These are phyloP conservation scores for Syzygium grande DNA, from an alignment of 345 rosid species.

Conservation along the genomic window DNA sequence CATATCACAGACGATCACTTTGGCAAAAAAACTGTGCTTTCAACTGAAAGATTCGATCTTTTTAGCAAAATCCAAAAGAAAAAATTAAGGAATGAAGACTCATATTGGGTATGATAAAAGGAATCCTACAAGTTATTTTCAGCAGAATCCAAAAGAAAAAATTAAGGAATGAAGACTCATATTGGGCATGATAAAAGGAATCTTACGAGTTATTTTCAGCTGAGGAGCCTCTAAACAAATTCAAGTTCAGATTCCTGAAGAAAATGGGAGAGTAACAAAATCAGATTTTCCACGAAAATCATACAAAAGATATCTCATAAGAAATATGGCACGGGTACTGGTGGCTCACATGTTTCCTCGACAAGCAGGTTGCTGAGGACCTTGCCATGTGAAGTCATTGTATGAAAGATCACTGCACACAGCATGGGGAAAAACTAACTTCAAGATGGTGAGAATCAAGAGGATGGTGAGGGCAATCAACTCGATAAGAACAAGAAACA, in stretches of 20 bases:
- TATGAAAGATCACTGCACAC: constrained; percentile 46
- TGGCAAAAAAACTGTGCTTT: neutral
- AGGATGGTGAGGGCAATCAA: neutral
- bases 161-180: too few species aligned
- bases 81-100: neutral
- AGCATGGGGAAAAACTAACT: neutral
- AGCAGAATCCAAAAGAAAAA: too few species aligned
- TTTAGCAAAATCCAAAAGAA: neutral
- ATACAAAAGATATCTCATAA: neutral
- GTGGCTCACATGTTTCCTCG: constrained; percentile 22
- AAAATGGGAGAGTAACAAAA: neutral
- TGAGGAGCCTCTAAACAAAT: constrained; percentile 30
- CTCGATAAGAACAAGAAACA: constrained; percentile 2
- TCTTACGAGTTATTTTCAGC: constrained; percentile 5
- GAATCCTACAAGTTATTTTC: constrained; percentile 28
- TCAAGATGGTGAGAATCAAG: neutral
- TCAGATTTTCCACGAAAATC: neutral
- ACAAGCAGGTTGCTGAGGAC: constrained; percentile 26
- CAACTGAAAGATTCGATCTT: neutral
- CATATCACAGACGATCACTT: neutral
- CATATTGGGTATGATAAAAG: neutral
- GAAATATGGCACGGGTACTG: neutral
- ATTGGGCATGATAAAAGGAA: too few species aligned
- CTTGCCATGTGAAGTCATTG: constrained; percentile 28
- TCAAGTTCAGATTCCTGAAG: constrained; percentile 29